Evolutionary conservation across 352 stramenopile genomes (phyloP).

Genomic region (Globisporangium cystogenes): DNA sequence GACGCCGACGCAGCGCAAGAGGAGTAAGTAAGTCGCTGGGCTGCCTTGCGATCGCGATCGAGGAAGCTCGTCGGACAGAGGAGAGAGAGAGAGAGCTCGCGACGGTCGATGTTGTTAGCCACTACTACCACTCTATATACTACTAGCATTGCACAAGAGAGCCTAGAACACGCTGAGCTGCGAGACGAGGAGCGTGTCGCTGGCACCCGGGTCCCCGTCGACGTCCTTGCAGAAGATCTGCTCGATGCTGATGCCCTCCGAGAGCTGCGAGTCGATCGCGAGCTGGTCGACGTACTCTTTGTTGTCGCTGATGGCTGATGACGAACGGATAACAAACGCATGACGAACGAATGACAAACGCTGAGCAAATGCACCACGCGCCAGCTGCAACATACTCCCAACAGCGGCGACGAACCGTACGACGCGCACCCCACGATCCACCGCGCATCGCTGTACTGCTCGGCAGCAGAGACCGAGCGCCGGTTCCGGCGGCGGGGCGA

Average conservation of each 20-base stretch:
- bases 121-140: constrained; percentile 1
- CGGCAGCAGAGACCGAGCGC: constrained; percentile 29
- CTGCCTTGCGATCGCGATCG: neutral
- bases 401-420: constrained; percentile 38
- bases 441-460: constrained; percentile 42
- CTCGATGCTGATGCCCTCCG: constrained; percentile 49
- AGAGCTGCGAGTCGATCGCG: constrained; percentile 72
- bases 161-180: constrained; percentile 10
- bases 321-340: no score
- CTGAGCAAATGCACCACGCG: neutral
- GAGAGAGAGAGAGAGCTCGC: neutral
- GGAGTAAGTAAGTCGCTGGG: constrained; percentile 1
- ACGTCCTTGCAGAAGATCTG: constrained; percentile 44
- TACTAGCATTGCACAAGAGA: neutral
- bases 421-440: constrained; percentile 73
- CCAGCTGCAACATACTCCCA: neutral
- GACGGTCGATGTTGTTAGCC: neutral
- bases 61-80: neutral
- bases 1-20: neutral
- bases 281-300: constrained; percentile 76
- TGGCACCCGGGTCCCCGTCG: neutral
- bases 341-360: neutral
- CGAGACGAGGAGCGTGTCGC: constrained; percentile 11
- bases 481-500: constrained; percentile 27
- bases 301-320: constrained; percentile 79